Conservation (phyloP, 176 grass and related monocot species). For the Cenchrus fungigraminus region DNA sequence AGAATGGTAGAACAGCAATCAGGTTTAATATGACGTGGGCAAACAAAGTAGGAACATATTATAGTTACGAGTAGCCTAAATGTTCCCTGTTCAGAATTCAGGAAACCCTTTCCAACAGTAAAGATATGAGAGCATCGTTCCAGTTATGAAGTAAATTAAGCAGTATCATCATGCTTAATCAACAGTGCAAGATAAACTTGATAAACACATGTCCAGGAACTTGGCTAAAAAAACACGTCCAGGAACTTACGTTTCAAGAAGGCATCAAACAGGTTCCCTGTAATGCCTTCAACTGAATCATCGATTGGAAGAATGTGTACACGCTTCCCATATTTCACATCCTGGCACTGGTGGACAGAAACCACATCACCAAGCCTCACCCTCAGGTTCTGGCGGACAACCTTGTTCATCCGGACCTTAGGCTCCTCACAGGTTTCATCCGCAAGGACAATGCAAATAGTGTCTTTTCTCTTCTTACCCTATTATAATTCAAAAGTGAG, state of each 20-base stretch:
- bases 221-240: not conserved
- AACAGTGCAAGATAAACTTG: not conserved
- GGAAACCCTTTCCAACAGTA: not conserved
- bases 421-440: slow-evolving; percentile 80
- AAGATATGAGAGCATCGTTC: not conserved
- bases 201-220: slow-evolving; percentile 16
- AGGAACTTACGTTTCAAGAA: slow-evolving; percentile 73
- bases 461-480: slow-evolving; percentile 86
- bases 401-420: slow-evolving; percentile 88
- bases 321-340: slow-evolving; percentile 81
- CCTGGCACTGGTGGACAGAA: slow-evolving; percentile 85
- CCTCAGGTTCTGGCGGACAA: slow-evolving; percentile 73
- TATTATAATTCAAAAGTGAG: slow-evolving; percentile 30
- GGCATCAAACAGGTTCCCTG: slow-evolving; percentile 70
- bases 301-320: slow-evolving; percentile 83
- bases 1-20: not conserved
- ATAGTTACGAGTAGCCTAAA: not conserved
- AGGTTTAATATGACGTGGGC: not conserved
- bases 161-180: not conserved
- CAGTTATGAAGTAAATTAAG: not conserved
- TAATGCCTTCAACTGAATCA: slow-evolving; percentile 76
- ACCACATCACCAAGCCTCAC: slow-evolving; percentile 74
- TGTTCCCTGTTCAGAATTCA: not conserved
- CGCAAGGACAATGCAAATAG: slow-evolving; percentile 66
- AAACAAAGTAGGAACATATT: not conserved